phyloP scores from a whole-genome alignment of 306 rosid species.

The Quercus gilva region DNA sequence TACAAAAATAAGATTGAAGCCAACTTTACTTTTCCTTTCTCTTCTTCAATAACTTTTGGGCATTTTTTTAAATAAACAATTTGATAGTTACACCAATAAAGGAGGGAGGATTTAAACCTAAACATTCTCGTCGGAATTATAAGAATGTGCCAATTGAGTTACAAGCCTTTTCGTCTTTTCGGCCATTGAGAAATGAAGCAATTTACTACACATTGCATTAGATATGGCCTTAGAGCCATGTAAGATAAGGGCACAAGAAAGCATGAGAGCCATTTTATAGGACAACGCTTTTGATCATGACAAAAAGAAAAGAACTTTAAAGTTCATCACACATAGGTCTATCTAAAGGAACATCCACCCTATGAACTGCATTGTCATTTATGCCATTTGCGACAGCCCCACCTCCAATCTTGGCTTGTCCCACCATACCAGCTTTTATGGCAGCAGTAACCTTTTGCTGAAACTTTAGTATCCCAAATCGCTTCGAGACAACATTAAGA shows the following conservation, averaged over 20 bases:
- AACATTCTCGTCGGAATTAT: too few relatives aligned
- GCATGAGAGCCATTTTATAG: neutral
- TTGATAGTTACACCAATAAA: too few relatives aligned
- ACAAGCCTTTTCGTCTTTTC: neutral
- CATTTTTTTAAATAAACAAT: too few relatives aligned
- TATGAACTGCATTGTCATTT: conserved; percentile 42
- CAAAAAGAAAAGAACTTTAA: conserved; percentile 12
- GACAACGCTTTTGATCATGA: neutral
- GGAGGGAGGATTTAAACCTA: too few relatives aligned
- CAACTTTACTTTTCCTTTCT: too few relatives aligned
- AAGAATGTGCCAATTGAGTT: too few relatives aligned
- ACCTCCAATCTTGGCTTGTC: conserved; percentile 47
- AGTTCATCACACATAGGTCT: conserved; percentile 67
- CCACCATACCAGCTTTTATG: conserved; percentile 68
- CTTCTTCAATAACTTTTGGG: neutral
- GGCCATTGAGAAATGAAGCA: neutral
- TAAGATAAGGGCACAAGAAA: neutral
- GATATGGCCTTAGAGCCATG: neutral
- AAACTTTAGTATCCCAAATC: conserved; percentile 62
- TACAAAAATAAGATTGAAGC: neutral
- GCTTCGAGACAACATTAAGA: conserved; percentile 83
- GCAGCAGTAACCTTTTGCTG: conserved; percentile 79
- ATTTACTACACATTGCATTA: too few relatives aligned
- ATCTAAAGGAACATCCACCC: conserved; percentile 42
- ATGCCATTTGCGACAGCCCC: conserved; percentile 44